phyloP scores from a whole-genome alignment of 2,329 filamentous ascomycete genomes.

The Trichoderma koningiopsis region DNA sequence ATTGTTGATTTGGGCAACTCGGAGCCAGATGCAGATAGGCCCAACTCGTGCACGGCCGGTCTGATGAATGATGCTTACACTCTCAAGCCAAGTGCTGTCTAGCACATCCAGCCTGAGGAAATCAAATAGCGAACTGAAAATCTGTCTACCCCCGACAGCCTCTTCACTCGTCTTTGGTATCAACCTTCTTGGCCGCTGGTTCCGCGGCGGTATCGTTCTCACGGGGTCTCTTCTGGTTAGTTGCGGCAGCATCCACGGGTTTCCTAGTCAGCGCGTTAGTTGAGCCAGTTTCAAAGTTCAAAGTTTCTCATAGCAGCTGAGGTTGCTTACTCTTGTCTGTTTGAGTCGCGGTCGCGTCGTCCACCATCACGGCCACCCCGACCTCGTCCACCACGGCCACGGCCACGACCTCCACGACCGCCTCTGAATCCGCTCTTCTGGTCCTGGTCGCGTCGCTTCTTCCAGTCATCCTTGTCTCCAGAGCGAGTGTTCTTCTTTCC shows the following conservation, averaged over 20 bases:
- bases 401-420: conserved; percentile 48
- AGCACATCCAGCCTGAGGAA: background rate
- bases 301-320: background rate
- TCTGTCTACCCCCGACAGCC: conserved; percentile 4
- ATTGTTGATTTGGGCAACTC: background rate
- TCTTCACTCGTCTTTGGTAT: conserved; percentile 49
- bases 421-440: conserved; percentile 61
- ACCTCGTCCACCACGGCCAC: conserved; percentile 48
- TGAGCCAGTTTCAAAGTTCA: background rate
- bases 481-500: conserved; percentile 45
- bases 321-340: conserved; percentile 31
- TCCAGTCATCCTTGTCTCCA: conserved; percentile 61
- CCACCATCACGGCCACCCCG: conserved; percentile 46
- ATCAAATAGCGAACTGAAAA: background rate
- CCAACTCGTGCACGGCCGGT: background rate
- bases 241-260: conserved; percentile 23
- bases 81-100: background rate
- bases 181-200: conserved; percentile 64
- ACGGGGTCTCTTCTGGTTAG: conserved; percentile 57
- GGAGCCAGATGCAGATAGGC: background rate
- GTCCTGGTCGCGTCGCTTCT: conserved; percentile 63
- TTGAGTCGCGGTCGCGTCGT: conserved; percentile 36
- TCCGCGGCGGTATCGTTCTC: conserved; percentile 52
- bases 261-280: conserved; percentile 14
- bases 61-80: conserved; percentile 11